phyloP scores from a whole-genome alignment of 2,329 filamentous ascomycete genomes.

The Penicillium sp. region DNA sequence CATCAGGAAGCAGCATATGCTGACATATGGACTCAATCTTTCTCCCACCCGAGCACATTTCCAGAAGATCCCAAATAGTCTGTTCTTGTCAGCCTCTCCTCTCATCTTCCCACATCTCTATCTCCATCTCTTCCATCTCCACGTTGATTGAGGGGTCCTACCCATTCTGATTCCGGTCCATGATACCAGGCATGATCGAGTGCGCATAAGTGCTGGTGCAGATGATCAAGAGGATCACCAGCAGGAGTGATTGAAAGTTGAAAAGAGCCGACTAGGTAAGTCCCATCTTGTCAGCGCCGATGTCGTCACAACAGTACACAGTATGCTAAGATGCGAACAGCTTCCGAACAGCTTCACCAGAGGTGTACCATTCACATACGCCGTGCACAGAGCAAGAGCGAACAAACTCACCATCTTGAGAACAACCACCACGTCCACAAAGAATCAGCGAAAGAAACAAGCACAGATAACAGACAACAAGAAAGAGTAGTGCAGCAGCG shows the following conservation, averaged over 20 bases:
- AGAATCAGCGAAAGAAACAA: neutral
- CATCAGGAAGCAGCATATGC: constrained; percentile 91
- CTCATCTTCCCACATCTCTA: neutral
- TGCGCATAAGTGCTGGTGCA: constrained; percentile 96
- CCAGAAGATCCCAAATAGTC: constrained; percentile 87
- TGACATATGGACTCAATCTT: constrained; percentile 91
- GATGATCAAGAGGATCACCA: constrained; percentile 92
- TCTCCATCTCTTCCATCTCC: neutral
- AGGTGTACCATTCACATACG: too few species aligned
- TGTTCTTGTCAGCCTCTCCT: constrained; percentile 37
- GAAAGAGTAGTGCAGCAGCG: constrained; percentile 7
- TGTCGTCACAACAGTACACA: constrained; percentile 12
- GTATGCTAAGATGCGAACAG: constrained; percentile 1
- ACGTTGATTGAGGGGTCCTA: constrained; percentile 48
- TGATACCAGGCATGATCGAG: constrained; percentile 82
- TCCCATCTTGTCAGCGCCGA: constrained; percentile 14
- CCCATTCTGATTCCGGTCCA: constrained; percentile 93
- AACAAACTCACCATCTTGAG: constrained; percentile 38
- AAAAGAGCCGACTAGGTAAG: constrained; percentile 81
- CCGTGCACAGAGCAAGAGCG: neutral
- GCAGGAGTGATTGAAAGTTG: constrained; percentile 96
- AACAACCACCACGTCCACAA: constrained; percentile 3
- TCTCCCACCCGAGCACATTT: constrained; percentile 93
- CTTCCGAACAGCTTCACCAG: neutral
- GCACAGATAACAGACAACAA: neutral